phyloP scores from a whole-genome alignment of 495 filamentous ascomycete genomes.

The Penicillium alfredii region DNA sequence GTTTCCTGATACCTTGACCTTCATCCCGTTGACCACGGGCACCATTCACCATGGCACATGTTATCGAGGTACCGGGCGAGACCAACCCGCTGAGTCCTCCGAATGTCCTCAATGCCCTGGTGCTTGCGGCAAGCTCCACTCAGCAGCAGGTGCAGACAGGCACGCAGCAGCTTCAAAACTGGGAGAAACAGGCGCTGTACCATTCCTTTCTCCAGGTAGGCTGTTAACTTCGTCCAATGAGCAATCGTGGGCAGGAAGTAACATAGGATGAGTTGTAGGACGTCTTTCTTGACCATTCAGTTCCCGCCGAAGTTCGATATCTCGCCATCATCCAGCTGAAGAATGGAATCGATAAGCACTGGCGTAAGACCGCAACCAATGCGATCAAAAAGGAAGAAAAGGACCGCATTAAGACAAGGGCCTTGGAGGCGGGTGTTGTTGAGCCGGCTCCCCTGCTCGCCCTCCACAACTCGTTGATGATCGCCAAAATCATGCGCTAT shows the following conservation, averaged over 20 bases:
- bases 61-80: slow-evolving; percentile 54
- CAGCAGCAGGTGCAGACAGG: slow-evolving; percentile 72
- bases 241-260: slow-evolving; percentile 4
- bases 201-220: slow-evolving; percentile 73
- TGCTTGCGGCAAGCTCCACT: slow-evolving; percentile 65
- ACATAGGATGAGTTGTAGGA: slow-evolving; percentile 51
- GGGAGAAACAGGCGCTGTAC: slow-evolving; percentile 73
- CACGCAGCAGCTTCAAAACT: slow-evolving; percentile 74
- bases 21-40: slow-evolving; percentile 3
- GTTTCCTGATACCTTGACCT: no score
- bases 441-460: slow-evolving; percentile 71
- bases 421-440: slow-evolving; percentile 63
- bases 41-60: slow-evolving; percentile 31
- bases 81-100: slow-evolving; percentile 56
- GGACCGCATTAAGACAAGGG: slow-evolving; percentile 60
- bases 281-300: slow-evolving; percentile 67
- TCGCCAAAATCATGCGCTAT: slow-evolving; percentile 79
- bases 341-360: slow-evolving; percentile 91
- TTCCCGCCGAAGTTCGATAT: slow-evolving; percentile 72
- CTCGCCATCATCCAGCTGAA: slow-evolving; percentile 92
- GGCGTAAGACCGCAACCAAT: slow-evolving; percentile 67
- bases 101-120: slow-evolving; percentile 65
- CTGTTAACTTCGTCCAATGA: not conserved
- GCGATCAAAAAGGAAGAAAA: slow-evolving; percentile 72
- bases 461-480: slow-evolving; percentile 77